Evolutionary conservation across 2,329 filamentous ascomycete species (phyloP), one percentile per base, ranked within the genome.

Genomic region (Aspergillus niger): DNA sequence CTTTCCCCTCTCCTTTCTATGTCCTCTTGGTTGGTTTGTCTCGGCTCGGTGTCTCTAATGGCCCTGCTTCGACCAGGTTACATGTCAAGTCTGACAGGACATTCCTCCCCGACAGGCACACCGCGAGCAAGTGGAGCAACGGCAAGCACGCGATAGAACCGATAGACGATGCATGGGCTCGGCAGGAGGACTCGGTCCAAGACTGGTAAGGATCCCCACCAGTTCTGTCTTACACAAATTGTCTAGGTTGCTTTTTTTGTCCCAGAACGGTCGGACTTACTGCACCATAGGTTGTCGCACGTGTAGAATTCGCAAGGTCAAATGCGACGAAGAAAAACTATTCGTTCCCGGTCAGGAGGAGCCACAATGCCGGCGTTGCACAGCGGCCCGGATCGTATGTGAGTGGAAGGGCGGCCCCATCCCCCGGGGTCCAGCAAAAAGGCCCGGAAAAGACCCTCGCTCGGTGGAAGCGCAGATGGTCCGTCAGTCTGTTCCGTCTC

Each of bases 281-380:
- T 52, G 49, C 26, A 39, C 47, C 38, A 5, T 38, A 69, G 70
- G 70, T 7, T 74, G 69, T 56, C 65, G 67, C 53, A 72, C 71
- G 28, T 74, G 72, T 64, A 60, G 69, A 28, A 69, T 68, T 17
- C 66, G 69, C 52, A 72, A 72, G 62, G 64, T 71, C 24, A 73
- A 72, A 65, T 74, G 70, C 53, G 72, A 70, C 44, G 70, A 73
- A 53, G 68, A 69, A 28, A 70, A 70, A 51, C 47, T 68, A 8
- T 11, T 22, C 10, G 62, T 63, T 8, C 47, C 49, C 5, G 65
- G 59, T 20, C 58, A 66, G 26, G 53, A 60, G 22, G 69, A 71
- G 58, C 67, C 67, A 26, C 68, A 71, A 28, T 71, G 68, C 51
- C 62, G 60, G 49, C 65, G 67, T 43, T 71, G 70, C 55, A 50